These are phyloP conservation scores for Salix caprea DNA, from an alignment of 345 rosid genomes.

Conservation along the genomic window DNA sequence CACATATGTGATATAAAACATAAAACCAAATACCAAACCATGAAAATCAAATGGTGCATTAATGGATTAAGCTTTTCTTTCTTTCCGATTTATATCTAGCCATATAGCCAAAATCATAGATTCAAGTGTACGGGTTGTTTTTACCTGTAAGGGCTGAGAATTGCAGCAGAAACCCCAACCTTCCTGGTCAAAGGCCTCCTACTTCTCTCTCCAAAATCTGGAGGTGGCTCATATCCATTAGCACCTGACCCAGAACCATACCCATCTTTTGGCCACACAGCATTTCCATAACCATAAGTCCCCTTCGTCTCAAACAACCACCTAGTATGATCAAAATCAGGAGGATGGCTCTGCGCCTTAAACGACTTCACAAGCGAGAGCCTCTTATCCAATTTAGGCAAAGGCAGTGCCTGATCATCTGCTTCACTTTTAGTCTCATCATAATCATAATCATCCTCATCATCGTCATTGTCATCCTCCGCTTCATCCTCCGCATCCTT, in stretches of 20 bases:
- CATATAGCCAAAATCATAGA: background rate
- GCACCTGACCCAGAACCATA: conserved; percentile 49
- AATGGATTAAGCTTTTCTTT: background rate
- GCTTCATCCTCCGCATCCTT: conserved; percentile 40
- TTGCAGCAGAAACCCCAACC: conserved; percentile 55
- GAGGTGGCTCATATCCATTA: conserved; percentile 65
- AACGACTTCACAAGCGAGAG: conserved; percentile 69
- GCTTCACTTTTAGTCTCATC: conserved; percentile 44
- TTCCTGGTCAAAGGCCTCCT: conserved; percentile 65
- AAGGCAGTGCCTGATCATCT: conserved; percentile 60
- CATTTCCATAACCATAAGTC: conserved; percentile 76
- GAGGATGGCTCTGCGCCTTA: conserved; percentile 57
- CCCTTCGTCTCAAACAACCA: conserved; percentile 88
- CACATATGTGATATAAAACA: background rate
- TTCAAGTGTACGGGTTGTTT: too few relatives aligned
- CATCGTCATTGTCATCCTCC: background rate
- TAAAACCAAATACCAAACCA: background rate
- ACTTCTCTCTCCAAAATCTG: conserved; percentile 58
- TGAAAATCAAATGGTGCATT: background rate
- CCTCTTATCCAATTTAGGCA: conserved; percentile 64
- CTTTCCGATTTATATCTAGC: background rate
- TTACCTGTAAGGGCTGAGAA: conserved; percentile 72
- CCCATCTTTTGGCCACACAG: conserved; percentile 82
- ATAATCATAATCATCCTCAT: conserved; percentile 24
- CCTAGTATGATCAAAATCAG: conserved; percentile 65